Conservation (phyloP, 805 yeast genomes). For the Cyberlindnera veronae region DNA sequence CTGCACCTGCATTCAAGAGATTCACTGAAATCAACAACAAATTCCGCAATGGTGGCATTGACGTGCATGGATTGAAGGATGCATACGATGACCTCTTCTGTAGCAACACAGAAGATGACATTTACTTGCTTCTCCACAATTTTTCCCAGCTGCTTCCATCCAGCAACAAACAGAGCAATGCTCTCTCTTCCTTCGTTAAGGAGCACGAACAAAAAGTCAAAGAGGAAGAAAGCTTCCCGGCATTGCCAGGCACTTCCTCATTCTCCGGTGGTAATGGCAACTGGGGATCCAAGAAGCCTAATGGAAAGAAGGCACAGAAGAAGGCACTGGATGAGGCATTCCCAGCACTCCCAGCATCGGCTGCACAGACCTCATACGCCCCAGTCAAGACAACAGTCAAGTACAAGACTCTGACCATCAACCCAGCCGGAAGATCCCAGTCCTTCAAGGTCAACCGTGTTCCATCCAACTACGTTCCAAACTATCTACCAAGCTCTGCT, state of each 20-base stretch:
- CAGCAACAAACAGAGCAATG: constrained; percentile 41
- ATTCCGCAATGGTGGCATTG: constrained; percentile 43
- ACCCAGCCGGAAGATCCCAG: constrained; percentile 7
- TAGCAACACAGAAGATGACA: constrained; percentile 40
- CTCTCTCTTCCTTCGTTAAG: constrained; percentile 30
- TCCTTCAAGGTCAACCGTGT: constrained; percentile 15
- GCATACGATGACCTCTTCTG: constrained; percentile 49
- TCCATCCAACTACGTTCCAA: constrained; percentile 25
- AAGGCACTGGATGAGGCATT: constrained; percentile 19
- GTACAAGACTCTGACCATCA: constrained; percentile 16
- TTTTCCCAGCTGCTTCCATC: constrained; percentile 52
- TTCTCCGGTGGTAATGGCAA: constrained; percentile 12
- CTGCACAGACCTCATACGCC: constrained; percentile 9
- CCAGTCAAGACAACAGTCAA: constrained; percentile 24
- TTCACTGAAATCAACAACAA: constrained; percentile 49
- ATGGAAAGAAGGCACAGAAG: constrained; percentile 19
- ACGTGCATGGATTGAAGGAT: constrained; percentile 44
- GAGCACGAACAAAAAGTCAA: constrained; percentile 25
- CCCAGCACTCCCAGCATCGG: constrained; percentile 30
- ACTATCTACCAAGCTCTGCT: constrained; percentile 26
- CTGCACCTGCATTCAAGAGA: constrained; percentile 40
- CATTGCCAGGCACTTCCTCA: constrained; percentile 33
- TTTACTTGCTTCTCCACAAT: constrained; percentile 56
- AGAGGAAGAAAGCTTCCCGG: constrained; percentile 46
- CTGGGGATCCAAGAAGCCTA: constrained; percentile 17